Evolutionary conservation across 164 flowering plant species (phyloP).

Genomic region (Euptelea pleiosperma): DNA sequence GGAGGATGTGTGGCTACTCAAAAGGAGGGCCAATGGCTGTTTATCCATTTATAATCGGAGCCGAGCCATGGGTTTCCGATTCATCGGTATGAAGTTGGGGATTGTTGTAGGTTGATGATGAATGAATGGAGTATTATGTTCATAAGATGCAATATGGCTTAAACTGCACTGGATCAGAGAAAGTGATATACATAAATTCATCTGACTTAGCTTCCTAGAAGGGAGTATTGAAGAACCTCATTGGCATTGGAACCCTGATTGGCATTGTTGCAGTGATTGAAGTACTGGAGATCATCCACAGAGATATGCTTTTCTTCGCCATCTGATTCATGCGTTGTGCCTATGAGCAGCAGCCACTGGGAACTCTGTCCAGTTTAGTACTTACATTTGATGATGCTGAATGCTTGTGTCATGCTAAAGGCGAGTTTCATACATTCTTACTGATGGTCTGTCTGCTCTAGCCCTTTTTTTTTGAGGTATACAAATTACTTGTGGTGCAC

Average conservation of each 20-base stretch:
- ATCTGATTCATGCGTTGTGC: slow-evolving; percentile 6
- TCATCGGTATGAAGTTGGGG: neutral
- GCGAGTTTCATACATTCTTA: slow-evolving; percentile 20
- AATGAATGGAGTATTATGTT: neutral
- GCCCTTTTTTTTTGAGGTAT: neutral
- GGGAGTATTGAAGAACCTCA: slow-evolving; percentile 8
- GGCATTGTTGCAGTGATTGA: slow-evolving; percentile 3
- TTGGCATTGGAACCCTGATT: neutral
- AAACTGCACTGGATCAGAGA: neutral
- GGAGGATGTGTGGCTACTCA: neutral
- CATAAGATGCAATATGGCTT: slow-evolving; percentile 6
- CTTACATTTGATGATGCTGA: slow-evolving; percentile 13
- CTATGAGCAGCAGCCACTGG: slow-evolving; percentile 17
- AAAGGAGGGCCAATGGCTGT: neutral
- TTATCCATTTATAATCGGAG: neutral
- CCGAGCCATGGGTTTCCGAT: neutral
- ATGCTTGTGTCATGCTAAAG: slow-evolving; percentile 9
- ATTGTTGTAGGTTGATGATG: slow-evolving; percentile 2
- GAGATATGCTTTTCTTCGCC: neutral
- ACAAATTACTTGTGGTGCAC: neutral
- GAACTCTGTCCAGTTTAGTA: slow-evolving; percentile 10
- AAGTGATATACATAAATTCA: neutral
- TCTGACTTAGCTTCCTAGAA: slow-evolving; percentile 4
- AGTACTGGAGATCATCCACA: slow-evolving; percentile 11
- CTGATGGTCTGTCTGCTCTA: slow-evolving; percentile 7